Evolutionary conservation across 371 early-diverging fungal genomes (phyloP).

Genomic region (Lichtheimia hyalospora): DNA sequence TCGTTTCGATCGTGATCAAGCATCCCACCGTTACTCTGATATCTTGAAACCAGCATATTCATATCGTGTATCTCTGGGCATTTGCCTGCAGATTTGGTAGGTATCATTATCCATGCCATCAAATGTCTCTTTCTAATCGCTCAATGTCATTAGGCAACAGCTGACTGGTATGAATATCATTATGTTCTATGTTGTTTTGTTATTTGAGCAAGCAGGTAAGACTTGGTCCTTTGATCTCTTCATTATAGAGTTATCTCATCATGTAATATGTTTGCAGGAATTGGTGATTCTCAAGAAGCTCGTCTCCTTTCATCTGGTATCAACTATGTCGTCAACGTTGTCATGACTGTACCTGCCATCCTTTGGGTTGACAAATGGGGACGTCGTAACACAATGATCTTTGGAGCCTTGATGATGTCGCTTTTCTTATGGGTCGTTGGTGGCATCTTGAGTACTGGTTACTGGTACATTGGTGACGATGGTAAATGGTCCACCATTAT

Average conservation of each 20-base stretch:
- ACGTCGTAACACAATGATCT: constrained; percentile 48
- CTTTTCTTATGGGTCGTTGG: constrained; percentile 37
- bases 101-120: no score
- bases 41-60: constrained; percentile 57
- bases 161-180: constrained; percentile 75
- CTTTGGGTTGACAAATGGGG: constrained; percentile 71
- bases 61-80: constrained; percentile 63
- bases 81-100: constrained; percentile 54
- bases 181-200: constrained; percentile 69
- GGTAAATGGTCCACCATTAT: constrained; percentile 22
- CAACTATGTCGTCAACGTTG: constrained; percentile 65
- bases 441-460: constrained; percentile 31
- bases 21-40: constrained; percentile 67
- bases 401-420: constrained; percentile 36
- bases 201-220: constrained; percentile 66
- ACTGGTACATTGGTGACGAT: constrained; percentile 21
- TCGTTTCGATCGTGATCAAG: constrained; percentile 64
- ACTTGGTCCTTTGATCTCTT: constrained; percentile 32
- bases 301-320: constrained; percentile 60
- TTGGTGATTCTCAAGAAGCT: constrained; percentile 41
- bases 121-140: no score
- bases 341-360: constrained; percentile 71
- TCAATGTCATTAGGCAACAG: no score
- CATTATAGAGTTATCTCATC: constrained; percentile 7
- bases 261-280: not conserved